phyloP scores from a whole-genome alignment of 805 yeast genomes.

The Wickerhamomyces queroliae region DNA sequence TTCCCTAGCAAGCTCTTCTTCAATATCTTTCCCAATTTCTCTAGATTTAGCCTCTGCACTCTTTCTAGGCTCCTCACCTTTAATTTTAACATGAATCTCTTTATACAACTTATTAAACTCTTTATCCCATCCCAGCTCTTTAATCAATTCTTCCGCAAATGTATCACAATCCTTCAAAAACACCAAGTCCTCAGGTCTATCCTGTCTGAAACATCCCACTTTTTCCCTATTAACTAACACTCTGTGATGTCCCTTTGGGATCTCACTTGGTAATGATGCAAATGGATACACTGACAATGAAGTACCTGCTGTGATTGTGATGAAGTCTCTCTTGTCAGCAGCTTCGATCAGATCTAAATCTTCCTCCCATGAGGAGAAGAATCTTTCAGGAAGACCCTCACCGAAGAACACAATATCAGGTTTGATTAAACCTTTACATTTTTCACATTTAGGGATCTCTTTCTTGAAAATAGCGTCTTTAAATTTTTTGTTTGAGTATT shows the following conservation, averaged over 20 bases:
- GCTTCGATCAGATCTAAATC: slow-evolving; percentile 27
- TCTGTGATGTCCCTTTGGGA: slow-evolving; percentile 42
- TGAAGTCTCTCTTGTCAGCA: slow-evolving; percentile 39
- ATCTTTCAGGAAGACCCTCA: slow-evolving; percentile 68
- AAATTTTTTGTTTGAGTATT: slow-evolving; percentile 43
- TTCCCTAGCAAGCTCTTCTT: slow-evolving; percentile 16
- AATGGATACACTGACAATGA: slow-evolving; percentile 88
- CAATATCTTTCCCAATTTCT: slow-evolving; percentile 21
- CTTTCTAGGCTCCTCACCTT: slow-evolving; percentile 6
- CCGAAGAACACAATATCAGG: slow-evolving; percentile 96
- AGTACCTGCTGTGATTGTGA: slow-evolving; percentile 89
- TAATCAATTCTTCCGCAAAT: slow-evolving; percentile 49
- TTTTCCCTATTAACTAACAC: slow-evolving; percentile 67
- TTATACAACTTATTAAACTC: slow-evolving; percentile 41
- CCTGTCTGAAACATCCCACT: slow-evolving; percentile 65
- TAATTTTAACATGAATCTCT: slow-evolving; percentile 15
- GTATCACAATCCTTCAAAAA: slow-evolving; percentile 60
- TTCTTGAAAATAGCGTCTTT: slow-evolving; percentile 30
- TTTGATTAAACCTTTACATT: slow-evolving; percentile 73
- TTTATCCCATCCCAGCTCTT: slow-evolving; percentile 57
- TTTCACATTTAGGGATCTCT: slow-evolving; percentile 42
- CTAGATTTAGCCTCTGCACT: slow-evolving; percentile 20
- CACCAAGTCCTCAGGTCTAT: slow-evolving; percentile 56
- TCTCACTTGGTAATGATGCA: slow-evolving; percentile 74
- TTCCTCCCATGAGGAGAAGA: slow-evolving; percentile 64